A percentile compares a stretch with the other conserved stretches of the same genome.
phyloP scores from a whole-genome alignment of 2,329 filamentous ascomycete genomes.

The Gliomastix tumulicola region DNA sequence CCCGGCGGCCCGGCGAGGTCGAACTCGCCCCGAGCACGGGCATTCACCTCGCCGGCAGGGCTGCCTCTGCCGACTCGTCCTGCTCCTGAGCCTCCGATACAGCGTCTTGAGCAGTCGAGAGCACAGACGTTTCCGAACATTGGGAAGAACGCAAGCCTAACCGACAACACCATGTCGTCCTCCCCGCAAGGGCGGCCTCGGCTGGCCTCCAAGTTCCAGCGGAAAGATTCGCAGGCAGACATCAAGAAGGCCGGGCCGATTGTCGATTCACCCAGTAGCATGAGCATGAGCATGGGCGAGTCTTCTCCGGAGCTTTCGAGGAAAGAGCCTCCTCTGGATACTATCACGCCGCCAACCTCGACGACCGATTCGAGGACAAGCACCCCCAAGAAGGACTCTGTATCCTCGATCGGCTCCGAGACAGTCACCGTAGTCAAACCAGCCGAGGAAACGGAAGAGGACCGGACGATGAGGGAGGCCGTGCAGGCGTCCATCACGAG shows the following conservation, averaged over 20 bases:
- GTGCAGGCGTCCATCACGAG: conserved; percentile 62
- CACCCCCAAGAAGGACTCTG: conserved; percentile 1
- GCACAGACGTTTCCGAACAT: conserved; percentile 3
- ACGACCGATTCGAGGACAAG: background rate
- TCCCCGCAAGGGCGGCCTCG: background rate
- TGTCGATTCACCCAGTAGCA: no score
- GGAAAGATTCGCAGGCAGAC: no score
- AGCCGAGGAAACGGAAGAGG: conserved; percentile 4
- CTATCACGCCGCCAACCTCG: background rate
- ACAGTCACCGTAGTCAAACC: conserved; percentile 10
- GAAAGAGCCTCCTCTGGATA: background rate
- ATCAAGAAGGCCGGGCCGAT: no score
- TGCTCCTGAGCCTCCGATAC: no score
- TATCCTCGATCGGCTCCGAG: conserved; percentile 11
- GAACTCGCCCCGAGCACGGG: conserved; percentile 31
- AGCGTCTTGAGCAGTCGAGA: no score
- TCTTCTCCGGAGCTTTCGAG: no score
- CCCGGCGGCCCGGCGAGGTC: conserved; percentile 21
- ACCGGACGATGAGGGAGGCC: conserved; percentile 38
- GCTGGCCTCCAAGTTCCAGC: conserved; percentile 1
- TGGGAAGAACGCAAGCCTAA: no score
- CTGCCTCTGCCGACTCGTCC: conserved; percentile 37
- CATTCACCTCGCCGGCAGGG: conserved; percentile 47
- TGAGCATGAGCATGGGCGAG: no score
- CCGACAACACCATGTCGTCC: no score